Percentiles rank a stretch among this genome's conserved stretches.
phyloP scores from a whole-genome alignment of 805 yeast genomes.

The Lachancea sp. region DNA sequence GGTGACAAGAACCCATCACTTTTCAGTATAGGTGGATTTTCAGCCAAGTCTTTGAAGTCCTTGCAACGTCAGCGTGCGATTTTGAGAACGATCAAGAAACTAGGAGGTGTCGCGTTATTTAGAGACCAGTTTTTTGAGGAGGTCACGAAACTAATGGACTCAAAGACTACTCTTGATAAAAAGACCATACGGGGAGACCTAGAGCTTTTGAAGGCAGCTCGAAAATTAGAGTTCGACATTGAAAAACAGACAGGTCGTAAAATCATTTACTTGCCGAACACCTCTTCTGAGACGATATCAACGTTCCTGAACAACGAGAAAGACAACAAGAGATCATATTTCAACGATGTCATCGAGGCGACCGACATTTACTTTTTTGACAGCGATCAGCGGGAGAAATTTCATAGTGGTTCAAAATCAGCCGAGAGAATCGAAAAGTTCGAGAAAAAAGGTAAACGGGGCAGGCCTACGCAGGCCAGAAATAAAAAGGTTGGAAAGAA shows the following conservation, averaged over 20 bases:
- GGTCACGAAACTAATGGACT: slow-evolving; percentile 38
- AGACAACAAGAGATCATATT: slow-evolving; percentile 21
- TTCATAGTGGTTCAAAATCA: slow-evolving; percentile 26
- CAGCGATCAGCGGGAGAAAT: slow-evolving; percentile 25
- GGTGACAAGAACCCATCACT: slow-evolving; percentile 2
- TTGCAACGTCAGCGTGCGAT: slow-evolving; percentile 40
- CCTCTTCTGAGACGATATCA: slow-evolving; percentile 15
- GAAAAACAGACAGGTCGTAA: slow-evolving; percentile 20
- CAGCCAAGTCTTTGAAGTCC: slow-evolving; percentile 39
- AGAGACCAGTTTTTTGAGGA: slow-evolving; percentile 36
- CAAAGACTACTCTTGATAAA: slow-evolving; percentile 42
- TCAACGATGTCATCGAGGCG: slow-evolving; percentile 24
- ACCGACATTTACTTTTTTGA: slow-evolving; percentile 33
- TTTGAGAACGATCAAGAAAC: slow-evolving; percentile 36
- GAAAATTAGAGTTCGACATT: slow-evolving; percentile 16
- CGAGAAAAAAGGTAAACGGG: slow-evolving; percentile 13
- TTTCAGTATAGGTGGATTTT: slow-evolving; percentile 30
- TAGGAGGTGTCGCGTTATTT: slow-evolving; percentile 42
- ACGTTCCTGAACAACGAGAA: slow-evolving; percentile 22
- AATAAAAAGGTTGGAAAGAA: background rate
- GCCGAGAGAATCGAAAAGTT: slow-evolving; percentile 28
- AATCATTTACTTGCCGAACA: slow-evolving; percentile 22
- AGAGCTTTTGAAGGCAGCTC: slow-evolving; percentile 18
- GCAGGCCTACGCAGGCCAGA: background rate
- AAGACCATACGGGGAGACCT: slow-evolving; percentile 47